A percentile compares a stretch with the other conserved stretches of the same genome.
These are phyloP conservation scores for Aspergillus proliferans DNA, from an alignment of 2,329 filamentous ascomycete species.

Conservation along the genomic window DNA sequence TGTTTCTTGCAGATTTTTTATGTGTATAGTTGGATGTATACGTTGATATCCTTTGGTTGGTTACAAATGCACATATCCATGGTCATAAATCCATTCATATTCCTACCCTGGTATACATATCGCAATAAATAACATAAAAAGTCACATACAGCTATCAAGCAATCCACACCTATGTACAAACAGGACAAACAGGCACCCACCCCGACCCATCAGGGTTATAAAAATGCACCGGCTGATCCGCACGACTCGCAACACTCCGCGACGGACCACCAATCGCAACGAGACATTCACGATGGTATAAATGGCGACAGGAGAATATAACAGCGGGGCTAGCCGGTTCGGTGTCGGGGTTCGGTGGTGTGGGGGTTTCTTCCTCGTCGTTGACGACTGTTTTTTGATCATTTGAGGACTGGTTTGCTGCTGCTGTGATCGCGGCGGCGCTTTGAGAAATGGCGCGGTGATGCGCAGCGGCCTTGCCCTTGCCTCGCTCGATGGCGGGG, in stretches of 20 bases:
- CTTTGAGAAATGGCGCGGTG: background rate
- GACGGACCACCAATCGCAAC: conserved; percentile 18
- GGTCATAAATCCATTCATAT: background rate
- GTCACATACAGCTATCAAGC: background rate
- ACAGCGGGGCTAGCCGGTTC: conserved; percentile 27
- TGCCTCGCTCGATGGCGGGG: conserved; percentile 25
- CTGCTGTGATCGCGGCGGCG: background rate
- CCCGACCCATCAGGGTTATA: conserved; percentile 18
- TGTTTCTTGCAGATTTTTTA: background rate
- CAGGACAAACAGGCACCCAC: conserved; percentile 27
- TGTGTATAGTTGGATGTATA: background rate
- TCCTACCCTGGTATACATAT: too few relatives aligned
- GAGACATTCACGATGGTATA: conserved; percentile 44
- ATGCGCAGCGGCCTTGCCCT: conserved; percentile 33
- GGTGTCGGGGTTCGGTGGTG: background rate
- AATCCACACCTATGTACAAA: conserved; percentile 30
- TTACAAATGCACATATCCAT: background rate
- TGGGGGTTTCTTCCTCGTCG: background rate
- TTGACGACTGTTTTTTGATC: background rate
- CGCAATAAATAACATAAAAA: background rate
- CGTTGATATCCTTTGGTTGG: background rate
- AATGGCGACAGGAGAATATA: conserved; percentile 45
- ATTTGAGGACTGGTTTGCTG: background rate
- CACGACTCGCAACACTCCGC: background rate
- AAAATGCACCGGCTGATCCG: conserved; percentile 9